These are phyloP conservation scores for Straminergon stramineum DNA, from an alignment of 225 moss, liverwort and hornwort genomes.

Conservation along the genomic window DNA sequence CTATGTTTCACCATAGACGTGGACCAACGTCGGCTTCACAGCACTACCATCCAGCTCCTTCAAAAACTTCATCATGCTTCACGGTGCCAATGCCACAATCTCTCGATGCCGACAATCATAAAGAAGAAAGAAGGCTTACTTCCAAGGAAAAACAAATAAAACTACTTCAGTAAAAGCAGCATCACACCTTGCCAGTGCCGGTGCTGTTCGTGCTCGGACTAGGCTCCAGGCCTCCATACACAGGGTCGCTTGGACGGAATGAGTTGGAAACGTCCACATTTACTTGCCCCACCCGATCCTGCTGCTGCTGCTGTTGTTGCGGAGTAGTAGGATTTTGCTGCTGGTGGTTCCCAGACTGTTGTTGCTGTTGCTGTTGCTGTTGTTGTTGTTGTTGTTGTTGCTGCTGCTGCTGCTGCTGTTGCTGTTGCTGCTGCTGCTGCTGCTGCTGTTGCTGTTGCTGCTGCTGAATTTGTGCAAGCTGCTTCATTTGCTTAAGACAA, in stretches of 20 bases:
- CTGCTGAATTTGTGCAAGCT: constrained; percentile 77
- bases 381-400: constrained; percentile 22
- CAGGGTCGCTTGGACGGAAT: constrained; percentile 82
- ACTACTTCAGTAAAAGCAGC: background rate
- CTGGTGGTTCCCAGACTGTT: constrained; percentile 59
- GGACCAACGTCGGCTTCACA: background rate
- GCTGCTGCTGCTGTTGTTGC: constrained; percentile 45
- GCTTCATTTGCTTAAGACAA: constrained; percentile 75
- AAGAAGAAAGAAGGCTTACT: background rate
- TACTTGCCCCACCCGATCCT: constrained; percentile 81
- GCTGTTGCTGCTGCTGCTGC: constrained; percentile 47
- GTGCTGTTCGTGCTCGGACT: constrained; percentile 64
- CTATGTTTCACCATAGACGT: background rate
- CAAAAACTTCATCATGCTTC: background rate
- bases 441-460: constrained; percentile 59
- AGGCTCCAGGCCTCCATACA: constrained; percentile 48
- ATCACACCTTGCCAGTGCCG: constrained; percentile 66
- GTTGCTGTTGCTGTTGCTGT: constrained; percentile 38
- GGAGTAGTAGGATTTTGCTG: constrained; percentile 62
- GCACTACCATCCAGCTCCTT: background rate
- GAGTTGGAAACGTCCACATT: constrained; percentile 85
- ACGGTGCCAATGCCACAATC: background rate
- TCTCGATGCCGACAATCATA: background rate
- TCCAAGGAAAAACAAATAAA: background rate
- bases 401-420: constrained; percentile 54